Evolutionary conservation across 2,329 filamentous ascomycete genomes (phyloP).

Genomic region (Dactylellina sp.): DNA sequence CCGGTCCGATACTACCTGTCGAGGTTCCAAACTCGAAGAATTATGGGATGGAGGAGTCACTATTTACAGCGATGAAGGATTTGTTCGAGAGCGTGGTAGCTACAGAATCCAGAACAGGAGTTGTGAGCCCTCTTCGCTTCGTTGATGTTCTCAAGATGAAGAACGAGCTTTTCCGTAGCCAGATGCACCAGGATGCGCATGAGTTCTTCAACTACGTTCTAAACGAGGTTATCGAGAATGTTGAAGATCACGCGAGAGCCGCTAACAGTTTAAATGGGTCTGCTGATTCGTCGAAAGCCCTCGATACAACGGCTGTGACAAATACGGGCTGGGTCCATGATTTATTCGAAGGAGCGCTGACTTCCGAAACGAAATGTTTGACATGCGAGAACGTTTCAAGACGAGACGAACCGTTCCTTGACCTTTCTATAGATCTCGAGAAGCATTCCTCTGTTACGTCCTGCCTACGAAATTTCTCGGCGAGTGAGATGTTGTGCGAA

Average conservation of each 20-base stretch:
- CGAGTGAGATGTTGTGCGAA: constrained; percentile 98
- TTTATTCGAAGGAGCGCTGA: constrained; percentile 92
- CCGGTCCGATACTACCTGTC: constrained; percentile 86
- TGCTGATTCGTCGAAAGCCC: constrained; percentile 57
- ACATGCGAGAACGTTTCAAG: constrained; percentile 97
- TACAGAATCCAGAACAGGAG: constrained; percentile 83
- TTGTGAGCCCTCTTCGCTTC: constrained; percentile 91
- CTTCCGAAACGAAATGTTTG: constrained; percentile 94
- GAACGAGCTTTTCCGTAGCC: constrained; percentile 96
- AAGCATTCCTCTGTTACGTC: constrained; percentile 96
- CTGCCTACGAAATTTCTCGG: constrained; percentile 93
- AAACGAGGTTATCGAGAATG: constrained; percentile 95
- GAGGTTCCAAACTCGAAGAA: constrained; percentile 80
- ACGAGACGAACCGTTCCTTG: constrained; percentile 93
- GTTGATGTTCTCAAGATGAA: constrained; percentile 92
- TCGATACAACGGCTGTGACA: constrained; percentile 69
- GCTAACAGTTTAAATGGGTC: constrained; percentile 66
- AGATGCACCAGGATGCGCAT: constrained; percentile 98
- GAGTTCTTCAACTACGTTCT: constrained; percentile 94
- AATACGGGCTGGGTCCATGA: constrained; percentile 90
- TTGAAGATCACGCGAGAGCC: constrained; percentile 84
- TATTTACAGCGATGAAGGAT: constrained; percentile 94
- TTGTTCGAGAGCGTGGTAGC: constrained; percentile 92
- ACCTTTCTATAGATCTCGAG: constrained; percentile 94
- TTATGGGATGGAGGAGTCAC: constrained; percentile 93